These are phyloP conservation scores for Begonia loranthoides DNA, from an alignment of 306 rosid species.

Conservation along the genomic window DNA sequence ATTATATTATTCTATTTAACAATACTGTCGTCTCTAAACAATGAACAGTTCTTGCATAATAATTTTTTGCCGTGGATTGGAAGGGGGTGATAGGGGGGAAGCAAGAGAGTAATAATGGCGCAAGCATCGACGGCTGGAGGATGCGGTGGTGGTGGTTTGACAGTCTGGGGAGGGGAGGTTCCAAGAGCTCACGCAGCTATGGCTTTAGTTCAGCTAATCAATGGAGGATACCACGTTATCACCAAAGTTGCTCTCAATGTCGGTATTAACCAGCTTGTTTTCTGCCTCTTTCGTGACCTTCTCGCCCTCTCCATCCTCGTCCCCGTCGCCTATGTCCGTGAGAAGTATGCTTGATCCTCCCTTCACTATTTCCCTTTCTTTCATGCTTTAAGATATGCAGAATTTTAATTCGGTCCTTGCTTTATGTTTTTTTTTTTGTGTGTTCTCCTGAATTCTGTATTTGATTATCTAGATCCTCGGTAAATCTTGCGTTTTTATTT, in stretches of 20 bases:
- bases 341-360: slow-evolving; percentile 33
- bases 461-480: too few species aligned
- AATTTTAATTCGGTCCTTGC: not conserved
- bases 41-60: too few species aligned
- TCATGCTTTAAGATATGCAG: not conserved
- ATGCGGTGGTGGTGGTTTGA: not conserved
- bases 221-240: slow-evolving; percentile 1
- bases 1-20: too few species aligned
- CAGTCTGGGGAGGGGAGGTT: not conserved
- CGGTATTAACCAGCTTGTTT: not conserved
- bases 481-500: too few species aligned
- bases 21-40: too few species aligned
- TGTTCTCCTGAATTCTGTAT: not conserved
- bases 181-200: not conserved
- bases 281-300: slow-evolving; percentile 26
- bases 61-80: too few species aligned
- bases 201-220: not conserved
- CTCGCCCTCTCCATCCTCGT: slow-evolving; percentile 42
- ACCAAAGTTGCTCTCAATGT: slow-evolving; percentile 1
- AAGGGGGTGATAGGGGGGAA: not conserved
- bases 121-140: not conserved
- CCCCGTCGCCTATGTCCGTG: slow-evolving; percentile 56
- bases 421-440: not conserved
- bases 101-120: not conserved
- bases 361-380: not conserved